A percentile compares a stretch with the other conserved stretches of the same genome.
phyloP scores from a whole-genome alignment of 257 asterid genomes.

The Linaria vulgaris region DNA sequence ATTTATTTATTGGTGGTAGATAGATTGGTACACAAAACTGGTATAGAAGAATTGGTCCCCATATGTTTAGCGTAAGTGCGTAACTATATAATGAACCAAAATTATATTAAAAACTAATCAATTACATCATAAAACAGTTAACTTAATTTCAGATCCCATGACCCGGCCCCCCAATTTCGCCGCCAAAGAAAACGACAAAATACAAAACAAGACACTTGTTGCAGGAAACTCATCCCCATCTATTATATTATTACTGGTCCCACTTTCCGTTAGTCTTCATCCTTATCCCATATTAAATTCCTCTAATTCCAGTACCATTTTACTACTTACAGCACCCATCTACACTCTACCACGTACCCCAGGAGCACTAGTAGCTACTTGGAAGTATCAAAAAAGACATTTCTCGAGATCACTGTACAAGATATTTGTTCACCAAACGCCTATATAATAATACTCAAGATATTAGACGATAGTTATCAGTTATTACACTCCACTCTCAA shows the following conservation, averaged over 20 bases:
- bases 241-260: constrained; percentile 28
- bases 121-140: background rate
- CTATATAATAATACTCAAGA: constrained; percentile 24
- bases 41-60: too few relatives aligned
- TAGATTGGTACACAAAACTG: too few relatives aligned
- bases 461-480: too few relatives aligned
- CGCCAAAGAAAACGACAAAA: background rate
- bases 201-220: constrained; percentile 2
- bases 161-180: background rate
- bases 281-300: constrained; percentile 51
- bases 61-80: too few relatives aligned
- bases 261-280: constrained; percentile 38
- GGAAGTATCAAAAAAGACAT: background rate
- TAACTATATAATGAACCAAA: too few relatives aligned
- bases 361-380: constrained; percentile 21
- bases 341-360: background rate
- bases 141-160: background rate
- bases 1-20: too few relatives aligned
- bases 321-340: constrained; percentile 23
- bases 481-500: background rate
- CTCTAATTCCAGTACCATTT: constrained; percentile 27
- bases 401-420: background rate
- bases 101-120: background rate
- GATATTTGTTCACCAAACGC: constrained; percentile 31
- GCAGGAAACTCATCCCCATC: background rate